phyloP scores from a whole-genome alignment of 371 early-diverging fungal species.

The Mortierella sp. region DNA sequence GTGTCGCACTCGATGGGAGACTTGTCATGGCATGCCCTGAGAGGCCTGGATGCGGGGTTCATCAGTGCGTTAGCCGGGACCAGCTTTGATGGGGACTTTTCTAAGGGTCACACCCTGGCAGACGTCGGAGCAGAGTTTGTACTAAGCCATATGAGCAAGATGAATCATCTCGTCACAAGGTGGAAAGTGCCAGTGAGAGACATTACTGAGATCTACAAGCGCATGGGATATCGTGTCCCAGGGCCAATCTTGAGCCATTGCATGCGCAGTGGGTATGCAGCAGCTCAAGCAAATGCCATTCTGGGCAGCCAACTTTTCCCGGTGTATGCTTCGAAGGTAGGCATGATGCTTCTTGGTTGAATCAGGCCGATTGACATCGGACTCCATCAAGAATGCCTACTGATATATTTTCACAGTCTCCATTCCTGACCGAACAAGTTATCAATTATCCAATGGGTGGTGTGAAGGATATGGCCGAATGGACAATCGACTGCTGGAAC shows the following conservation, averaged over 20 bases:
- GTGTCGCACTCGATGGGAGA: slow-evolving; percentile 88
- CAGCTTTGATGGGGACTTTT: slow-evolving; percentile 69
- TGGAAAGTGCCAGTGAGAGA: slow-evolving; percentile 87
- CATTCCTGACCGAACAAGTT: slow-evolving; percentile 79
- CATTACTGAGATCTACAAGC: slow-evolving; percentile 74
- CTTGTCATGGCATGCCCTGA: slow-evolving; percentile 85
- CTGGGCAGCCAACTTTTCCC: slow-evolving; percentile 59
- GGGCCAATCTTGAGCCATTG: slow-evolving; percentile 57
- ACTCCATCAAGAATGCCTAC: no score
- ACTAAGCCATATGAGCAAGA: slow-evolving; percentile 59
- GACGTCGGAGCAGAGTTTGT: slow-evolving; percentile 89
- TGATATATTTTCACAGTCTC: slow-evolving; percentile 66
- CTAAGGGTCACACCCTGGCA: slow-evolving; percentile 75
- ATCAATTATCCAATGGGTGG: slow-evolving; percentile 79
- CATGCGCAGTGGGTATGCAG: slow-evolving; percentile 71
- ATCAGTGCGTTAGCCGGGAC: slow-evolving; percentile 72
- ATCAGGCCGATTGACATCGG: no score
- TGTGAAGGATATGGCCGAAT: slow-evolving; percentile 69
- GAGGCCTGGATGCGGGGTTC: slow-evolving; percentile 74
- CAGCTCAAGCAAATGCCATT: slow-evolving; percentile 66
- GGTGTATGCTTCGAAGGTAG: slow-evolving; percentile 61
- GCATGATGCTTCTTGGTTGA: not conserved
- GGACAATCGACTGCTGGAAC: slow-evolving; percentile 72
- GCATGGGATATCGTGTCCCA: slow-evolving; percentile 56
- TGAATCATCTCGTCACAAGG: slow-evolving; percentile 59